phyloP scores from a whole-genome alignment of 1,284 basidiomycete species.

The Leccinum subrobustum region DNA sequence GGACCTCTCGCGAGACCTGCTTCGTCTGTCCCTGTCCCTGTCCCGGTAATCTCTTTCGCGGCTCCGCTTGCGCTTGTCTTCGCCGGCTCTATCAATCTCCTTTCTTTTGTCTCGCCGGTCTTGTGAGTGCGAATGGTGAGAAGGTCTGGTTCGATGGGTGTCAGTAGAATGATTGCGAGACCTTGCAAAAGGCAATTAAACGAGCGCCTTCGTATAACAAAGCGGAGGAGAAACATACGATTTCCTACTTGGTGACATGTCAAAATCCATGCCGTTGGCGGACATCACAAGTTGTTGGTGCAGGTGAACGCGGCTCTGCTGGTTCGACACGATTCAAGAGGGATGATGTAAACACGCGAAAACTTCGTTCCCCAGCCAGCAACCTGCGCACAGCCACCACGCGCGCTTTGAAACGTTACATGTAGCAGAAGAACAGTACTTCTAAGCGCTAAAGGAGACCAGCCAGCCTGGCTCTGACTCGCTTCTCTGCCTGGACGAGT shows the following conservation, averaged over 20 bases:
- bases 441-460: conserved; percentile 30
- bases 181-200: conserved; percentile 35
- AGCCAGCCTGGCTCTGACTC: conserved; percentile 51
- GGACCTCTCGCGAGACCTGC: conserved; percentile 43
- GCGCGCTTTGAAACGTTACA: neutral
- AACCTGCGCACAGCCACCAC: conserved; percentile 30
- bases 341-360: conserved; percentile 31
- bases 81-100: conserved; percentile 52
- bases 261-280: conserved; percentile 56
- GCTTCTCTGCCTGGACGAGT: conserved; percentile 57
- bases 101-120: conserved; percentile 51
- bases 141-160: conserved; percentile 66
- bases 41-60: conserved; percentile 53
- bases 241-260: conserved; percentile 60
- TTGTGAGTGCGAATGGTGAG: conserved; percentile 66
- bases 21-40: conserved; percentile 43
- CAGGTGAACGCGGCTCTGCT: neutral
- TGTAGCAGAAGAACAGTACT: neutral
- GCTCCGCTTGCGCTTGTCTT: conserved; percentile 55
- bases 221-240: conserved; percentile 47
- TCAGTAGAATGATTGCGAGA: conserved; percentile 72
- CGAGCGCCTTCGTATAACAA: neutral
- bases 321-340: conserved; percentile 15
- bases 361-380: conserved; percentile 29
- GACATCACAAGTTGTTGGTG: conserved; percentile 34